Conservation (phyloP, 2,329 filamentous ascomycete genomes). For the Colletotrichum sp. region DNA sequence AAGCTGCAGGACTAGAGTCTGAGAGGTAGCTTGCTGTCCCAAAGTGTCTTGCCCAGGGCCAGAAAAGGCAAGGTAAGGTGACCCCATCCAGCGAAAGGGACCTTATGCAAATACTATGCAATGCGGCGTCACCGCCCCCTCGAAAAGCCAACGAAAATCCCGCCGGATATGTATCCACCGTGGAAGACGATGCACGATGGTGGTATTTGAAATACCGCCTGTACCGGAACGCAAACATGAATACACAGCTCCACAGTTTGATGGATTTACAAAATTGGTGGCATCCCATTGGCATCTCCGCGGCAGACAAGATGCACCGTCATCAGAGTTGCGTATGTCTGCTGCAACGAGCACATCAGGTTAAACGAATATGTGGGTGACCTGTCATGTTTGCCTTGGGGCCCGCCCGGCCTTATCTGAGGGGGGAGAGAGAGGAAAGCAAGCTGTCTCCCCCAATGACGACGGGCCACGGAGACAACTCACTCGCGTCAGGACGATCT, state of each 20-base stretch:
- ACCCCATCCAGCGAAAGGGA: not conserved
- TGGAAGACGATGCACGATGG: not conserved
- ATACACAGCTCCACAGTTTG: not conserved
- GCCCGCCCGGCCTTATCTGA: not conserved
- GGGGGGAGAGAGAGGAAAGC: not conserved
- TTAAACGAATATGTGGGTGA: not conserved
- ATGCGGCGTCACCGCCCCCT: constrained; percentile 7
- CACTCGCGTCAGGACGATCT: not conserved
- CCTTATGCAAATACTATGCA: not conserved
- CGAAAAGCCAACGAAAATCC: not conserved
- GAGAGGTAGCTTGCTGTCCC: not conserved
- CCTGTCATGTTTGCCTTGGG: not conserved
- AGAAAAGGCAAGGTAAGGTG: not conserved
- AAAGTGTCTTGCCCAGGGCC: not conserved
- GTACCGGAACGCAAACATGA: not conserved
- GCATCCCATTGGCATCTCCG: not conserved
- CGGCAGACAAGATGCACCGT: not conserved
- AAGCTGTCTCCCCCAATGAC: not conserved
- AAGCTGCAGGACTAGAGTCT: not conserved
- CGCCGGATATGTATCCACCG: not conserved
- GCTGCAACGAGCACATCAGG: not conserved
- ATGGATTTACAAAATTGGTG: not conserved
- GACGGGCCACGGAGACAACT: not conserved
- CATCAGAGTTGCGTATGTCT: not conserved
- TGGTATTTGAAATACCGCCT: constrained; percentile 10